These are phyloP conservation scores for Apophysomyces variabilis DNA, from an alignment of 371 early-diverging fungal genomes.

Conservation along the genomic window DNA sequence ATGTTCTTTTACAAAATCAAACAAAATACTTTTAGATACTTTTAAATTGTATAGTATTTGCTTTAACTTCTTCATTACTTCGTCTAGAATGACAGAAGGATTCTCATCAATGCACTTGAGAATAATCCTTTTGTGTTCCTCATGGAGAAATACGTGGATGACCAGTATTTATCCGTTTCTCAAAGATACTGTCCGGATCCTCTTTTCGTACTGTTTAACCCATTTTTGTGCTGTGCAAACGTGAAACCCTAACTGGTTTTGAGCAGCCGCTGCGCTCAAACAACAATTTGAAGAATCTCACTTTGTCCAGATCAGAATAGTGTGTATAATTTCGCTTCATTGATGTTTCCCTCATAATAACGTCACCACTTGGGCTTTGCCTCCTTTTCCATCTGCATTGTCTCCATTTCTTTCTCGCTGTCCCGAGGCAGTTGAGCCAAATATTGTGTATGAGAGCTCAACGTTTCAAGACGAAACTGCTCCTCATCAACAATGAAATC, in stretches of 20 bases:
- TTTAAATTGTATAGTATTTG: not conserved
- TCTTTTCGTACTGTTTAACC: too few species aligned
- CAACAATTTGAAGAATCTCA: slow-evolving; percentile 8
- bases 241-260: slow-evolving; percentile 16
- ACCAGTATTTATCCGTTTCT: not conserved
- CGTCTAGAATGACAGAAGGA: slow-evolving; percentile 15
- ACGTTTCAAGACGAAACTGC: too few species aligned
- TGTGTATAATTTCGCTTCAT: slow-evolving; percentile 16
- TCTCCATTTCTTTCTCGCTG: not conserved
- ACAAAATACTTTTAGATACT: too few species aligned
- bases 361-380: not conserved
- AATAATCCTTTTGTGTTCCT: slow-evolving; percentile 1
- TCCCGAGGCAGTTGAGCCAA: too few species aligned
- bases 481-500: too few species aligned
- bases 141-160: not conserved
- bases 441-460: too few species aligned
- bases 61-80: slow-evolving; percentile 16
- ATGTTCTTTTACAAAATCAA: too few species aligned
- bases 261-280: slow-evolving; percentile 21
- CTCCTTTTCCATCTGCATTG: not conserved
- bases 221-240: not conserved
- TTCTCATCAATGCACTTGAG: slow-evolving; percentile 20
- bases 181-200: not conserved
- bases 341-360: too few species aligned
- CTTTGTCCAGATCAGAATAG: slow-evolving; percentile 21